Evolutionary conservation across 768 basidiomycete genomes (phyloP), one percentile per base, ranked within the genome.

Genomic region (Pleurotus citrinopileatus): DNA sequence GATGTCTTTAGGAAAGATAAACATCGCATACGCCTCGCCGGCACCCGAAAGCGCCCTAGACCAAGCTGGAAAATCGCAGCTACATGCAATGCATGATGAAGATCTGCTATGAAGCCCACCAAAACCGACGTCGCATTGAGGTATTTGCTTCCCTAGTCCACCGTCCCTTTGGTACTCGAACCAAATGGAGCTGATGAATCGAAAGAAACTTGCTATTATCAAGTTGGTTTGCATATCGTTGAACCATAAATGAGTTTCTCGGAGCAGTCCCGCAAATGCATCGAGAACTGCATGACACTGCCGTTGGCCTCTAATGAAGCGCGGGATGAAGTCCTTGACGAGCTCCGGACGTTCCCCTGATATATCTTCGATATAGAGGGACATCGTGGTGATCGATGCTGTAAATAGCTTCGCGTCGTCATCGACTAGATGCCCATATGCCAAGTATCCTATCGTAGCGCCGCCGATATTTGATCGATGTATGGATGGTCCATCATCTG

Each of bases 11-110:
- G 51, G 51, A 25, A 52, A 52, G 8, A 52, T 9, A 28, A 28
- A 52, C 17, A 40, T 36, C 17, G 51, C 51, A 28, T 52, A 52
- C 22, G 20, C 22, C 7, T 22, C 20, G 7, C 34, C 29, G 17
- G 37, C 37, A n/a, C 51, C 51, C 12, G 51, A 52, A 10, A 34
- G 32, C n/a, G n/a, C n/a, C n/a, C n/a, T n/a, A n/a, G n/a, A n/a
- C n/a, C n/a, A n/a, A n/a, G n/a, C n/a, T n/a, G n/a, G n/a, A n/a
- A n/a, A n/a, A n/a, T n/a, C n/a, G n/a, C n/a, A n/a, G n/a, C n/a
- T n/a, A n/a, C n/a, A n/a, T n/a, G n/a, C n/a, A n/a, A n/a, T n/a
- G n/a, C n/a, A n/a, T n/a, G n/a, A n/a, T n/a, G n/a, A n/a, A n/a
- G n/a, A n/a, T n/a, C n/a, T n/a, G n/a, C n/a, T n/a, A n/a, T n/a